Evolutionary conservation across 2,329 filamentous ascomycete genomes (phyloP).

Genomic region (Diaporthe sp.): DNA sequence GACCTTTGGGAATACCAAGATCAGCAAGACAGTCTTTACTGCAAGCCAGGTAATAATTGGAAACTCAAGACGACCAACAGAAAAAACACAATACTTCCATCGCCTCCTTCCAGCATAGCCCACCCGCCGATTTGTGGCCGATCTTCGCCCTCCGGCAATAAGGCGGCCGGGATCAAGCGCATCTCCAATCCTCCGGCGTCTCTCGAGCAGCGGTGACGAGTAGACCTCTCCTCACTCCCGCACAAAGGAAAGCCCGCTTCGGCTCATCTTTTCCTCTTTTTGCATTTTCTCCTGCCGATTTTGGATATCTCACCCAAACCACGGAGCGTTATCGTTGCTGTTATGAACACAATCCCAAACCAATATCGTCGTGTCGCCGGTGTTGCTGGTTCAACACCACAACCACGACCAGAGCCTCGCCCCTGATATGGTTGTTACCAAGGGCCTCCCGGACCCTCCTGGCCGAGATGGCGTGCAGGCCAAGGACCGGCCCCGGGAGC

Average conservation of each 20-base stretch:
- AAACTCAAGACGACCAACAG: neutral
- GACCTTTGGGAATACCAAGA: neutral
- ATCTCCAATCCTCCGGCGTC: slow-evolving; percentile 3
- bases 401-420: neutral
- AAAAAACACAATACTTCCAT: neutral
- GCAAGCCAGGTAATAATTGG: neutral
- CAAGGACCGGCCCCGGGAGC: neutral
- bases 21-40: neutral
- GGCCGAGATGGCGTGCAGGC: neutral
- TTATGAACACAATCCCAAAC: slow-evolving; percentile 28
- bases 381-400: slow-evolving; percentile 13
- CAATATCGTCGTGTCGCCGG: neutral
- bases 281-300: neutral
- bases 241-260: slow-evolving; percentile 9
- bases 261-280: neutral
- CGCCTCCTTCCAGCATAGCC: neutral
- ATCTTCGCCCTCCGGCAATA: slow-evolving; percentile 32
- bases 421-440: slow-evolving; percentile 33
- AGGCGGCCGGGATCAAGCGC: slow-evolving; percentile 27
- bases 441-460: slow-evolving; percentile 18
- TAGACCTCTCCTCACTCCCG: slow-evolving; percentile 17
- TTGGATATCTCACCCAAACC: neutral
- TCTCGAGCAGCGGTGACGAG: slow-evolving; percentile 24
- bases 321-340: neutral
- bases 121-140: slow-evolving; percentile 25